phyloP scores from a whole-genome alignment of 2,329 filamentous ascomycete genomes.

The Colletotrichum ledebouriae region DNA sequence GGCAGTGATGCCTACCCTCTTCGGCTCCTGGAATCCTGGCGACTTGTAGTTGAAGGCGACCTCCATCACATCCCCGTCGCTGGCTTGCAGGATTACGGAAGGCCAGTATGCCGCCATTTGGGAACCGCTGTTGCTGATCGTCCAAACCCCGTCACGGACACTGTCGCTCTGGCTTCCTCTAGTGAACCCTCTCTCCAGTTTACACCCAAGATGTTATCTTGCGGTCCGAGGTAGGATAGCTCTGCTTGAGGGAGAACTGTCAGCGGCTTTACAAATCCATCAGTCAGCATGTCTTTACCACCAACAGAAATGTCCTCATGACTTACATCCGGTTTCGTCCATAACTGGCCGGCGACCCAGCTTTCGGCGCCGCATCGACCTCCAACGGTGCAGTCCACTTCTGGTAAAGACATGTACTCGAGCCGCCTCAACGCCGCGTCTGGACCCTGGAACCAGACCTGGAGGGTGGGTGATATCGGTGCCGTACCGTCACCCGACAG shows the following conservation, averaged over 20 bases:
- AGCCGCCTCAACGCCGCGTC: constrained; percentile 18
- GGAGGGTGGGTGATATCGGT: constrained; percentile 23
- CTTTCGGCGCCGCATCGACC: constrained; percentile 28
- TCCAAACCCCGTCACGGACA: neutral
- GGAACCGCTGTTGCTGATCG: constrained; percentile 1
- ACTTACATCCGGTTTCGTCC: constrained; percentile 10
- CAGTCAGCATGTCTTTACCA: neutral
- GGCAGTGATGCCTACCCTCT: constrained; percentile 3
- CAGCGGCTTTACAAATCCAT: neutral
- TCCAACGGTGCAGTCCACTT: constrained; percentile 28
- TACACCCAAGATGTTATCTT: constrained; percentile 12
- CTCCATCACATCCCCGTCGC: constrained; percentile 22
- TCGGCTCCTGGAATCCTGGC: constrained; percentile 19
- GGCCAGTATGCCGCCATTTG: constrained; percentile 37
- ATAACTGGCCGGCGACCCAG: constrained; percentile 19
- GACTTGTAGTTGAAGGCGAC: constrained; percentile 24
- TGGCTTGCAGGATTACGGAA: constrained; percentile 22
- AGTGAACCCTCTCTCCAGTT: constrained; percentile 34
- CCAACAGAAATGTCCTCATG: no score
- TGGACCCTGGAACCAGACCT: constrained; percentile 34
- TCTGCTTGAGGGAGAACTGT: constrained; percentile 27
- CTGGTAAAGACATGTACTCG: constrained; percentile 26
- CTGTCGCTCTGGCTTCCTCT: constrained; percentile 26
- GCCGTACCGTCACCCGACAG: constrained; percentile 30
- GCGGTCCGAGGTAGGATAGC: constrained; percentile 29